Evolutionary conservation across 352 stramenopile species (phyloP).

Genomic region (Phytophthora palmivora): DNA sequence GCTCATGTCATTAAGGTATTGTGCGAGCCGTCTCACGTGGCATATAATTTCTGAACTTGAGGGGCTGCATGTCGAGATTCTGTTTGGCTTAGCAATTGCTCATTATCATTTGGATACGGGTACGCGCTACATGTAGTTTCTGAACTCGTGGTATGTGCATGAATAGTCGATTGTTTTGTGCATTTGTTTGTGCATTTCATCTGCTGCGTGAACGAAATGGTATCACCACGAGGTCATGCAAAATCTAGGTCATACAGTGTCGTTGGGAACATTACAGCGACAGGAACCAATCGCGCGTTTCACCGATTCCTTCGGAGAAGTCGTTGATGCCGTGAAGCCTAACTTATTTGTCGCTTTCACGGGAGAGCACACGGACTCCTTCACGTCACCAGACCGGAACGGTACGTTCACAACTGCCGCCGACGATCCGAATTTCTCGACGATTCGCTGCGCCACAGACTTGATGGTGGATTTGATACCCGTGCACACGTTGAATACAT

Average conservation of each 20-base stretch:
- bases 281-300: constrained; percentile 85
- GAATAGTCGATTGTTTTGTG: constrained; percentile 12
- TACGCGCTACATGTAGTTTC: constrained; percentile 6
- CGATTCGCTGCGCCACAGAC: constrained; percentile 65
- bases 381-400: constrained; percentile 81
- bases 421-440: constrained; percentile 73
- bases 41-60: not conserved
- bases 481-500: constrained; percentile 89
- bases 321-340: constrained; percentile 70
- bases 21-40: not conserved
- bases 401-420: constrained; percentile 72
- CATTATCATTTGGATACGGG: not conserved
- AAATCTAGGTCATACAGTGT: constrained; percentile 37
- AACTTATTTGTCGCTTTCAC: constrained; percentile 74
- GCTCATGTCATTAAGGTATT: not conserved
- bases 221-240: constrained; percentile 14
- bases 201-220: constrained; percentile 14
- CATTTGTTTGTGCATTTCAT: constrained; percentile 21
- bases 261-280: constrained; percentile 36
- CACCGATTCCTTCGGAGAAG: constrained; percentile 69
- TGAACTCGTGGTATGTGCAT: constrained; percentile 5
- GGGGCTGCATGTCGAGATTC: not conserved
- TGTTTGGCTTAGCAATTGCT: not conserved
- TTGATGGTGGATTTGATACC: constrained; percentile 77
- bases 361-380: constrained; percentile 80